Base-by-base conservation (phyloP, 2,329 filamentous ascomycete genomes). In the Aspergillus vadensis region DNA sequence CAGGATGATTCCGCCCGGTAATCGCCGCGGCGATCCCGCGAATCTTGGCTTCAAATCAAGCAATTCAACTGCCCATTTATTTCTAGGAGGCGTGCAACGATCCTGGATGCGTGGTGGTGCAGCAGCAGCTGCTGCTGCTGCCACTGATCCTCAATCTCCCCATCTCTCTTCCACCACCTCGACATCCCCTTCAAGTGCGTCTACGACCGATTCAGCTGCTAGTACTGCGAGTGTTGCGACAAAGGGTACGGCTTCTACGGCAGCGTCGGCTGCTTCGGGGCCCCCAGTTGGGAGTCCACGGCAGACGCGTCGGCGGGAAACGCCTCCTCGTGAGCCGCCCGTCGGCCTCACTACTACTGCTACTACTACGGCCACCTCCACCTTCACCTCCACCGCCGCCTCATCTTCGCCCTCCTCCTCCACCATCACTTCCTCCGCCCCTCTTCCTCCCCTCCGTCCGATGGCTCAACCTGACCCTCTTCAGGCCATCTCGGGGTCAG, bases 51-150 rank as follows among this genome's bases (percentile, higher is more conserved):
- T 75, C 36, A 65, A 71, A 44, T 67, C 68, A 12, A 74, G 71
- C 55, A 80, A 80, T 66, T 72, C 72, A 50, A 80, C 78, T 14
- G 74, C 73, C 50, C 76, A 62, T 57, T 67, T 70, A 55, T 80
- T 80, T 63, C 63, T 80, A 23, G 77, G 77, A 51, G 68, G 72
- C 52, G 62, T 68, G 52, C 73, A 72, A 61, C 75, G 67, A 63
- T 67, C 76, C 52, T 80, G 78, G 78, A 80, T 80, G 76, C 43
- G 57, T 59, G 56, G 60, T 60, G 17, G 60, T 60, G 17, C 59
- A 39, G 36, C 25, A 25, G 25, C 25, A 27, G 25, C 25, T 3
- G 25, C 25, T 27, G 25, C 25, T 27, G 25, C 25, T 27, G 25
- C 55, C 17, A 39, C 21, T 15, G 19, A 54, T 52, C 17, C 55